Percentiles rank a stretch among this genome's conserved stretches.
These are phyloP conservation scores for Aquanectria penicillioides DNA, from an alignment of 2,329 filamentous ascomycete genomes.

Conservation along the genomic window DNA sequence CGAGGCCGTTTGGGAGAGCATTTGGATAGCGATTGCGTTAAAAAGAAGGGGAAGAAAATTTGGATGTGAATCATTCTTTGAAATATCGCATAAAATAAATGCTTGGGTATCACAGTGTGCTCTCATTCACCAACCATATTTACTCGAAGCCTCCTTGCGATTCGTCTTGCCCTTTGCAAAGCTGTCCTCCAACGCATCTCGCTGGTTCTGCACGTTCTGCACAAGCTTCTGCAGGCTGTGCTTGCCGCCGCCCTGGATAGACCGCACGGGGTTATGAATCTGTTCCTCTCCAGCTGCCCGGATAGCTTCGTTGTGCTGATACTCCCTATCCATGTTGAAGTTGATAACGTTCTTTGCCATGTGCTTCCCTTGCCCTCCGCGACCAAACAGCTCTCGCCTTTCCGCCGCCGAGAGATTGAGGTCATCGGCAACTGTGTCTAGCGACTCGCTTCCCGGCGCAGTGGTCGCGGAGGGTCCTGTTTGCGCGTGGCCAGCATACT, in stretches of 20 bases:
- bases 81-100: slow-evolving; percentile 10
- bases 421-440: slow-evolving; percentile 77
- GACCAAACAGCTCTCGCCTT: slow-evolving; percentile 86
- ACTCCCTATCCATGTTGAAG: slow-evolving; percentile 91
- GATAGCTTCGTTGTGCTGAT: slow-evolving; percentile 82
- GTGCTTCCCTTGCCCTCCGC: slow-evolving; percentile 56
- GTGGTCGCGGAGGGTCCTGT: slow-evolving; percentile 45
- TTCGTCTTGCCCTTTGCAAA: slow-evolving; percentile 85
- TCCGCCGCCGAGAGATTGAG: slow-evolving; percentile 82
- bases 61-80: slow-evolving; percentile 20
- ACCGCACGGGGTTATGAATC: slow-evolving; percentile 84
- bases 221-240: slow-evolving; percentile 90
- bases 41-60: slow-evolving; percentile 19
- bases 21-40: slow-evolving; percentile 3
- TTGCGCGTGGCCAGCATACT: slow-evolving; percentile 40
- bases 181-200: slow-evolving; percentile 89
- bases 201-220: slow-evolving; percentile 82
- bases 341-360: slow-evolving; percentile 73
- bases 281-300: slow-evolving; percentile 76
- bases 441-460: slow-evolving; percentile 58
- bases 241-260: slow-evolving; percentile 80
- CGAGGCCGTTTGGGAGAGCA: slow-evolving; percentile 18
- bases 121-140: slow-evolving; percentile 82
- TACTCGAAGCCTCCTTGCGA: slow-evolving; percentile 81
- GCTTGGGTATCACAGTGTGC: slow-evolving; percentile 36